phyloP scores from a whole-genome alignment of 2,329 filamentous ascomycete species.

The Penicillium psychrosexuale region DNA sequence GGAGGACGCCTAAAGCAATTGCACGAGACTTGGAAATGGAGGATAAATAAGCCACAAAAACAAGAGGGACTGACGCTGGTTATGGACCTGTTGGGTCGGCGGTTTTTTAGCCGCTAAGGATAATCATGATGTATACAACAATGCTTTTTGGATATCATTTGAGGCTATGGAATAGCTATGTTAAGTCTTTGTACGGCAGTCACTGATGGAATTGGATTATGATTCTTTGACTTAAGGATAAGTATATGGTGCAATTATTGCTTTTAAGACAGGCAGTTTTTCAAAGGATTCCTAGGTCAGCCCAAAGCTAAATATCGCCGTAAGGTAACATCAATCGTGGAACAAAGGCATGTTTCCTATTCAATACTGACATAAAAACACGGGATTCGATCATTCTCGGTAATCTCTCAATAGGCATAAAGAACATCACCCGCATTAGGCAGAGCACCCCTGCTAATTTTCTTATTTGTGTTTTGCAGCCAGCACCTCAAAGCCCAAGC shows the following conservation, averaged over 20 bases:
- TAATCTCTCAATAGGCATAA: too few species aligned
- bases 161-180: not conserved
- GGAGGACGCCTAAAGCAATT: not conserved
- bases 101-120: not conserved
- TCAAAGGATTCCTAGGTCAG: not conserved
- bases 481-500: slow-evolving; percentile 6
- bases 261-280: not conserved
- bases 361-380: not conserved
- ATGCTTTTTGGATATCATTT: not conserved
- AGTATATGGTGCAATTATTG: not conserved
- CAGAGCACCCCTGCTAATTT: not conserved
- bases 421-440: too few species aligned
- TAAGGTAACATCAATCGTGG: not conserved
- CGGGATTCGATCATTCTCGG: too few species aligned
- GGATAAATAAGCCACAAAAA: not conserved
- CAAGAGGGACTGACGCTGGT: not conserved
- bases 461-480: slow-evolving; percentile 2
- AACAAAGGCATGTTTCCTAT: not conserved
- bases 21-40: not conserved
- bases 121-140: not conserved
- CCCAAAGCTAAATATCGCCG: not conserved
- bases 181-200: not conserved
- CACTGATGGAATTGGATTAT: not conserved
- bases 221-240: not conserved
- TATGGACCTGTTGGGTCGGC: not conserved